These are phyloP conservation scores for Blastobotrys arbuscula DNA, from an alignment of 1,139 yeast genomes.

Conservation along the genomic window DNA sequence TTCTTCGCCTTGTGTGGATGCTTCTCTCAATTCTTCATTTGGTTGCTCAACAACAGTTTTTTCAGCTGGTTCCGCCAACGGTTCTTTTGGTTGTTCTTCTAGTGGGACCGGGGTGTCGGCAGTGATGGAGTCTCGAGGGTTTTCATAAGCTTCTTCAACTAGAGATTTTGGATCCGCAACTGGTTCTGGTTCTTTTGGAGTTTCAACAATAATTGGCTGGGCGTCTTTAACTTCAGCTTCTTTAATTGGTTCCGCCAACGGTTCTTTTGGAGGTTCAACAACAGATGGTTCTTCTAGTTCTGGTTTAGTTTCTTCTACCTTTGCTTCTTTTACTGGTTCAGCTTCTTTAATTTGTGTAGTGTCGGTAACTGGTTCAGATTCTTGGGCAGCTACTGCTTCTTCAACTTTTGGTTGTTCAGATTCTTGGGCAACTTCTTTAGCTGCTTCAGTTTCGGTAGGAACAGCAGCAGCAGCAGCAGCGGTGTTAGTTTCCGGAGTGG, in stretches of 20 bases:
- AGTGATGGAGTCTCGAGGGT: neutral
- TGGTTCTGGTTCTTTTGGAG: conserved; percentile 10
- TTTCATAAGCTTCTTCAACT: neutral
- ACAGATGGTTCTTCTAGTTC: neutral
- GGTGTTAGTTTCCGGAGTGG: neutral
- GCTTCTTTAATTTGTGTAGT: neutral
- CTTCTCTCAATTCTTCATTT: conserved; percentile 6
- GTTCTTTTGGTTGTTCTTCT: conserved; percentile 4
- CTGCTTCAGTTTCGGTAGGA: conserved; percentile 10
- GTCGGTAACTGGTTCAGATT: neutral
- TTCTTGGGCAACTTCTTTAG: conserved; percentile 8
- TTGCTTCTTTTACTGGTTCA: neutral
- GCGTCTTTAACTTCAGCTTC: too few relatives aligned
- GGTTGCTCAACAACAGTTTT: conserved; percentile 5
- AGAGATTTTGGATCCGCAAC: neutral
- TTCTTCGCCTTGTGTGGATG: neutral
- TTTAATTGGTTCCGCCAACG: neutral
- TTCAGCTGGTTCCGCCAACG: neutral
- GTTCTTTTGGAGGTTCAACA: conserved; percentile 5
- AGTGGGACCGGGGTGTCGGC: conserved; percentile 2
- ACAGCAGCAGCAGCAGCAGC: conserved; percentile 8
- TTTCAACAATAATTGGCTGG: neutral
- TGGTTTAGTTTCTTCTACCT: neutral
- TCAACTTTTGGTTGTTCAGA: conserved; percentile 3
- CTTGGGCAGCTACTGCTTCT: conserved; percentile 8